Percentiles rank a stretch among this genome's conserved stretches.
phyloP scores from a whole-genome alignment of 345 rosid species.

The Sisymbrium altissimum region DNA sequence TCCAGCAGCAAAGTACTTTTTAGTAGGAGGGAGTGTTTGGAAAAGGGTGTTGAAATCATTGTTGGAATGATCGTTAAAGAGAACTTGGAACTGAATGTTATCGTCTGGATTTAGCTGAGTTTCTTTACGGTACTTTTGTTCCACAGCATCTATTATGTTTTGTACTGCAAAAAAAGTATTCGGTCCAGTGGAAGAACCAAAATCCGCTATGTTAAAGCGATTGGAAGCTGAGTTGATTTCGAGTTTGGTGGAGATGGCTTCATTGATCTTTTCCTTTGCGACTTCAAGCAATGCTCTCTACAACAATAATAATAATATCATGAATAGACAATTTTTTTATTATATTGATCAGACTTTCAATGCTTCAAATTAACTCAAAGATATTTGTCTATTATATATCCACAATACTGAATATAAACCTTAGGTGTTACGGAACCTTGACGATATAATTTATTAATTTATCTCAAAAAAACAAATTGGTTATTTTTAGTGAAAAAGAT shows the following conservation, averaged over 20 bases:
- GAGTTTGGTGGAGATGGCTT: constrained; percentile 42
- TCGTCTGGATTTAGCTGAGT: not conserved
- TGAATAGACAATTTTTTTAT: too few species aligned
- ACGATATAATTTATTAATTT: too few species aligned
- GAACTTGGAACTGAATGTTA: constrained; percentile 25
- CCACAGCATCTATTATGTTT: constrained; percentile 32
- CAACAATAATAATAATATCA: too few species aligned
- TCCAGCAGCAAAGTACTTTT: constrained; percentile 33
- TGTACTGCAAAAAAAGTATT: constrained; percentile 33
- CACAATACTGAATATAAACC: too few species aligned
- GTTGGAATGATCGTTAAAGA: constrained; percentile 42
- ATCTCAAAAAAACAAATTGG: too few species aligned
- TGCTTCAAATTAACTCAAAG: too few species aligned
- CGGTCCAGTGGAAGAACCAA: constrained; percentile 38
- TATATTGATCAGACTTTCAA: too few species aligned
- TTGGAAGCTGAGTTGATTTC: constrained; percentile 21
- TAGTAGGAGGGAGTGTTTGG: constrained; percentile 32
- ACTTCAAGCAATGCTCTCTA: constrained; percentile 34
- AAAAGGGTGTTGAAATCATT: constrained; percentile 63
- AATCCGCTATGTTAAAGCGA: constrained; percentile 30
- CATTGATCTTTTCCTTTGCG: constrained; percentile 31
- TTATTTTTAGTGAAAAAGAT: too few species aligned
- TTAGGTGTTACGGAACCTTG: too few species aligned
- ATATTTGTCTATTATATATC: too few species aligned
- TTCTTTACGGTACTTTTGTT: not conserved